Percentiles rank a stretch among this genome's conserved stretches.
Evolutionary conservation across 2,329 filamentous ascomycete genomes (phyloP).

Genomic region (Colletotrichum somersetense): DNA sequence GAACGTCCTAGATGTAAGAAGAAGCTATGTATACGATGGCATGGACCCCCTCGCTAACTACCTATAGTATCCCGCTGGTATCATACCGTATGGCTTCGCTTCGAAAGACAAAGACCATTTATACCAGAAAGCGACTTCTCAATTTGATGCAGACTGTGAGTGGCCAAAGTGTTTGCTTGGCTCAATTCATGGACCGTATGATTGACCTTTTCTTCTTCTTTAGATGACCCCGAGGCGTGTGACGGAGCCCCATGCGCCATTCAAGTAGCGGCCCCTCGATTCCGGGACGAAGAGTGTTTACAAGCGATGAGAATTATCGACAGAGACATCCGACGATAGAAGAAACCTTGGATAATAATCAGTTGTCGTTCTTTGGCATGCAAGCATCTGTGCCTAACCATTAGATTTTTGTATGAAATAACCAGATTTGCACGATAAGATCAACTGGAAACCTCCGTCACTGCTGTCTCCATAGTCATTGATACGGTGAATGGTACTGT

Average conservation of each 20-base stretch:
- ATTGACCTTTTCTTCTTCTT: neutral
- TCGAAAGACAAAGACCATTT: slow-evolving; percentile 55
- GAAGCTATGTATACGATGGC: neutral
- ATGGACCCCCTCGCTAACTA: neutral
- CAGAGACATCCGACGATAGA: slow-evolving; percentile 18
- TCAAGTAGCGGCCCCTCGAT: slow-evolving; percentile 59
- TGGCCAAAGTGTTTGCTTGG: slow-evolving; percentile 10
- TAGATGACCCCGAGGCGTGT: slow-evolving; percentile 56
- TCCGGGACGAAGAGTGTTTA: slow-evolving; percentile 62
- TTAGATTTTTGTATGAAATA: neutral
- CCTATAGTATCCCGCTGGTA: slow-evolving; percentile 61
- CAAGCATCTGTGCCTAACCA: too few species aligned
- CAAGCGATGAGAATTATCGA: slow-evolving; percentile 50
- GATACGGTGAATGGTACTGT: neutral
- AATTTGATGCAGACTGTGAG: slow-evolving; percentile 52
- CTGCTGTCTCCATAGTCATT: neutral
- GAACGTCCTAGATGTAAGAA: slow-evolving; percentile 65
- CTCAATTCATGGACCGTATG: accelerated
- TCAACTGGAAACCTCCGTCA: too few species aligned
- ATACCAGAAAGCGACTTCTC: slow-evolving; percentile 46
- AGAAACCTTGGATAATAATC: neutral
- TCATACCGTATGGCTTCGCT: slow-evolving; percentile 60
- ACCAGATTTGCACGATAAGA: neutral
- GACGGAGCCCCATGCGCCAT: slow-evolving; percentile 61
- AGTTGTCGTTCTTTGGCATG: neutral